Conservation (phyloP, 805 yeast species). For the Wickerhamomyces sydowiorum region DNA sequence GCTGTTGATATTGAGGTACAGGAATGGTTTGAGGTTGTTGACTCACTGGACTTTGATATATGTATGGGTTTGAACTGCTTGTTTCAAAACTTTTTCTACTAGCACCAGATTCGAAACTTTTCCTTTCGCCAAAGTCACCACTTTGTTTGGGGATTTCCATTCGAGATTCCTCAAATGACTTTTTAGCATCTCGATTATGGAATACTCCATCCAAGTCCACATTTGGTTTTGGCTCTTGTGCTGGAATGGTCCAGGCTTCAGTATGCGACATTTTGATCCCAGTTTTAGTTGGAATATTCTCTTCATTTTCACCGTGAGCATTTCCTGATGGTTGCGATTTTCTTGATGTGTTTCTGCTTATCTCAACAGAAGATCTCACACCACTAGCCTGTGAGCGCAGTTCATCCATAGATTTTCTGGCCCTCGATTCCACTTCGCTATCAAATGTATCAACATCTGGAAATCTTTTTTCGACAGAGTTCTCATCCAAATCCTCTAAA, state of each 20-base stretch:
- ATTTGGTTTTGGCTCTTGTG: background rate
- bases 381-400: background rate
- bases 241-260: slow-evolving; percentile 17
- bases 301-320: background rate
- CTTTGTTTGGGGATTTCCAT: background rate
- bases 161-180: background rate
- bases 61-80: too few relatives aligned
- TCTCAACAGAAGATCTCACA: background rate
- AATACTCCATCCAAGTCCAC: slow-evolving; percentile 18
- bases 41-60: too few relatives aligned
- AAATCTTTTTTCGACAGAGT: slow-evolving; percentile 6
- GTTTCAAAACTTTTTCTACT: background rate
- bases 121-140: background rate
- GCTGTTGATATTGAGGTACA: background rate
- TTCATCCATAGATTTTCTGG: background rate
- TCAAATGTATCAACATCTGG: slow-evolving; percentile 4
- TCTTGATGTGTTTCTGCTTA: background rate
- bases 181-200: slow-evolving; percentile 3
- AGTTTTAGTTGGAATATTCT: slow-evolving; percentile 1
- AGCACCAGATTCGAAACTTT: background rate
- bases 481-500: slow-evolving; percentile 28
- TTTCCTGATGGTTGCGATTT: slow-evolving; percentile 1
- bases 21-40: too few relatives aligned
- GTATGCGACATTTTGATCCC: slow-evolving; percentile 15
- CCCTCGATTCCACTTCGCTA: background rate